Evolutionary conservation across 257 asterid genomes (phyloP).

Genomic region (Pogostemon cablin): DNA sequence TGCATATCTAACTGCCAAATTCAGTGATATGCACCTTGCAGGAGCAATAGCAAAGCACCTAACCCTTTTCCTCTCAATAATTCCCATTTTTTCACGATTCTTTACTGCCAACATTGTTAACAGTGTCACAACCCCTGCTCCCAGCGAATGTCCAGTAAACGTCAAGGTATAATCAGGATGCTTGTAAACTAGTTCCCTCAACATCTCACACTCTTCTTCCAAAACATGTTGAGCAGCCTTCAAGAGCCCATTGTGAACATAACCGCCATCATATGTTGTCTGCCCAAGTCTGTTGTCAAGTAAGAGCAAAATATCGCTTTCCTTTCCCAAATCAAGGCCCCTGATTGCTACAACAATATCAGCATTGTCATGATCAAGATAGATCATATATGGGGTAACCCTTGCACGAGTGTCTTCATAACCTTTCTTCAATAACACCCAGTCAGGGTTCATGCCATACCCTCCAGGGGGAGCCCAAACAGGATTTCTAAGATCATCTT

Average conservation of each 20-base stretch:
- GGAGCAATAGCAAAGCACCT: conserved; percentile 98
- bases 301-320: conserved; percentile 72
- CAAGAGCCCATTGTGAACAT: conserved; percentile 84
- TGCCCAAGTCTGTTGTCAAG: conserved; percentile 92
- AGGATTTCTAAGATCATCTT: conserved; percentile 78
- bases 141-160: conserved; percentile 91
- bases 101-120: conserved; percentile 79
- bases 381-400: conserved; percentile 85
- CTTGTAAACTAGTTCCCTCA: conserved; percentile 61
- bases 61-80: conserved; percentile 74
- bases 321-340: conserved; percentile 87
- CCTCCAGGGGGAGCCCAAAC: conserved; percentile 88
- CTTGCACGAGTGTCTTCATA: conserved; percentile 59
- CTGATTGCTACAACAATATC: conserved; percentile 79
- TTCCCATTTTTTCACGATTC: conserved; percentile 71
- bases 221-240: conserved; percentile 89
- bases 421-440: conserved; percentile 63
- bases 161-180: conserved; percentile 70
- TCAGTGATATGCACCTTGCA: conserved; percentile 88
- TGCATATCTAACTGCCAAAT: conserved; percentile 94
- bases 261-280: conserved; percentile 91
- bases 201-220: conserved; percentile 59
- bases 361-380: conserved; percentile 69
- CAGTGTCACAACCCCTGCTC: conserved; percentile 92
- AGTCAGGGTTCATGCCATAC: conserved; percentile 75